Evolutionary conservation across 768 basidiomycete species (phyloP), one percentile per base, ranked within the genome.

Genomic region (Lentinula lateritia): DNA sequence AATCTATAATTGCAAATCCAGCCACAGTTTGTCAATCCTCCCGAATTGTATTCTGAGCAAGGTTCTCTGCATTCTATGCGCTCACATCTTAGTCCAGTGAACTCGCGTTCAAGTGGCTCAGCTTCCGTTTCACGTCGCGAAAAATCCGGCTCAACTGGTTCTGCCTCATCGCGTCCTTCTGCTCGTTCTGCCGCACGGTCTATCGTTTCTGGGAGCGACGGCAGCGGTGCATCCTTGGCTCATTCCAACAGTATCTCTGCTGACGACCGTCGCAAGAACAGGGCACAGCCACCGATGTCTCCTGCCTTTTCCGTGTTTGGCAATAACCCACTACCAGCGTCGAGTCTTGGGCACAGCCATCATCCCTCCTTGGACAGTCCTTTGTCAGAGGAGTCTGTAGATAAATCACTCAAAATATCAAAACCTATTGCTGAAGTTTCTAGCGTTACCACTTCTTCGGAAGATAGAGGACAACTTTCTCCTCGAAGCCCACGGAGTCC

Each of bases 31-130:
- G 70, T 80, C 39, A 78, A 82, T 57, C 73, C 74, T 35, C 72
- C 73, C 6, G 70, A 71, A 23, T 67, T 78, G 46, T 70, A 70
- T n/a, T 87, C 89, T 23, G 86, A 89, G 65, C 79, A 80, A 65
- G 85, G 81, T 28, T 90, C 89, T 0, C 70, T 90, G 10, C 82
- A 86, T 65, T 89, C 88, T 0, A 80, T 83, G 76, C 78, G 76
- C 20, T 86, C 87, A 0, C 81, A 82, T 58, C 70, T 86, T 18
- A 78, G 76, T 65, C 83, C 85, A 0, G 68, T 73, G 15, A 73
- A 79, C 1, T 69, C 68, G 32, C 77, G 78, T 50, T 83, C 84
- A 0, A 75, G 80, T 28, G 82, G 83, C 50, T 88, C 87, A 7
- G 81, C 78, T 8, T 76, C 84, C 6, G 72, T 78, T 6, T 82